Base-by-base conservation (phyloP, 257 asterid species). In the Verbena officinalis region DNA sequence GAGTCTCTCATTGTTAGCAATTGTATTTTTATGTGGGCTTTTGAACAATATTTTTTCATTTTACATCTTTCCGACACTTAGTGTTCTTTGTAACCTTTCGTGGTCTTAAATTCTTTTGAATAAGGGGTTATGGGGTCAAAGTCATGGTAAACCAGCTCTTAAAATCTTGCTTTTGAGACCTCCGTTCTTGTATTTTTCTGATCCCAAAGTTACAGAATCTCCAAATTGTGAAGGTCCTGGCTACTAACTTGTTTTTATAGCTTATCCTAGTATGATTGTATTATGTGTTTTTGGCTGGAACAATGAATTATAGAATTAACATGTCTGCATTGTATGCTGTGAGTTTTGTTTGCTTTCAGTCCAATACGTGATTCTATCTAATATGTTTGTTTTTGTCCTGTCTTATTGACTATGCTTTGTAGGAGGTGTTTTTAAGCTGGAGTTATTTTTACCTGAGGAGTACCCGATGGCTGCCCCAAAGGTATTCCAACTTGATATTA, bases 381-480 rank as follows among this genome's bases (percentile, higher is more conserved):
- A 52, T 46, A 46, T 45, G 21, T 20, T 21, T 39, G 49, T 5
- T 23, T 54, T 27, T 6, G 58, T 24, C 69, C 72, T 49, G 54
- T 52, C 55, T 53, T 56, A 36, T 48, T 68, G 24, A 38, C 21
- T 40, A 63, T 69, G 30, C 58, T 58, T 34, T 74, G 51, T 68
- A 94, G 99, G 99, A 39, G 99, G 99, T 53, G 99, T 94, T 55
- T 94, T 94, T 70, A 94, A 94, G 95, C 83, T 94, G 77, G 96
- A 94, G 84, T 79, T 94, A 48, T 94, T 90, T 83, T 75, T 94
- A 73, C 96, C 99, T 4, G 98, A 90, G 80, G 98, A 94, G 67
- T 94, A 94, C 70, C 99, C 99, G 15, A 94, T 94, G 99, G 99
- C 99, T 78, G 99, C 99, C 61, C 96, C 96, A 10, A 94, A 88